Evolutionary conservation across 1,284 basidiomycete species (phyloP).

Genomic region (Trichosporon ovoides): DNA sequence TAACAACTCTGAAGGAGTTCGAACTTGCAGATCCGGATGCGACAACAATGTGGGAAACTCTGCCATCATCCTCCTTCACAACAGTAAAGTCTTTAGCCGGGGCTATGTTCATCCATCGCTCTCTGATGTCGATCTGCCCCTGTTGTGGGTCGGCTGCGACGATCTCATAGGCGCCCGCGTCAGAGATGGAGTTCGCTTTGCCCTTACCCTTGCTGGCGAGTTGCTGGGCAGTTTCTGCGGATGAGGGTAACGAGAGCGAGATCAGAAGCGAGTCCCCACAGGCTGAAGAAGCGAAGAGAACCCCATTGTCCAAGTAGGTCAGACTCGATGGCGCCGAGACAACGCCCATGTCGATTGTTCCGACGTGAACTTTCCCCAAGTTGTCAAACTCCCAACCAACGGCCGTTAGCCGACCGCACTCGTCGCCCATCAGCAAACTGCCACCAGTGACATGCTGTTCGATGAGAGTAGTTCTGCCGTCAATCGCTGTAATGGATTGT

Average conservation of each 20-base stretch:
- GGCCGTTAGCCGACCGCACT: constrained; percentile 66
- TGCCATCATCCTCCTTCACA: constrained; percentile 67
- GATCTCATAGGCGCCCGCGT: constrained; percentile 48
- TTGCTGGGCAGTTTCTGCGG: not conserved
- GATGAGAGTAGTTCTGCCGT: constrained; percentile 50
- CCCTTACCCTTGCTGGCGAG: constrained; percentile 32
- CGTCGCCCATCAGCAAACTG: constrained; percentile 69
- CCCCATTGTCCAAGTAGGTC: constrained; percentile 66
- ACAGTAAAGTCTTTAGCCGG: constrained; percentile 80
- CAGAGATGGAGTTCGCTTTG: constrained; percentile 34
- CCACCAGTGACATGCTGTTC: constrained; percentile 23
- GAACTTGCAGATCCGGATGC: constrained; percentile 79
- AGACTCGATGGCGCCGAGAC: constrained; percentile 72
- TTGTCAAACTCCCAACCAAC: constrained; percentile 56
- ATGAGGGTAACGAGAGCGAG: constrained; percentile 32
- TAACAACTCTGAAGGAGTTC: constrained; percentile 73
- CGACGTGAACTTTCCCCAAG: constrained; percentile 51
- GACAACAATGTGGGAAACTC: constrained; percentile 76
- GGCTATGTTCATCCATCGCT: constrained; percentile 72
- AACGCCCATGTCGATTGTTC: constrained; percentile 65
- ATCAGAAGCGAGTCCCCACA: constrained; percentile 75
- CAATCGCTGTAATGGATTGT: constrained; percentile 35
- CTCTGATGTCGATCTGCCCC: constrained; percentile 55
- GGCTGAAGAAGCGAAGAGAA: constrained; percentile 75
- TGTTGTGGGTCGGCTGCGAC: constrained; percentile 28